phyloP scores from a whole-genome alignment of 495 filamentous ascomycete species.

The Aspergillus nidulans region DNA sequence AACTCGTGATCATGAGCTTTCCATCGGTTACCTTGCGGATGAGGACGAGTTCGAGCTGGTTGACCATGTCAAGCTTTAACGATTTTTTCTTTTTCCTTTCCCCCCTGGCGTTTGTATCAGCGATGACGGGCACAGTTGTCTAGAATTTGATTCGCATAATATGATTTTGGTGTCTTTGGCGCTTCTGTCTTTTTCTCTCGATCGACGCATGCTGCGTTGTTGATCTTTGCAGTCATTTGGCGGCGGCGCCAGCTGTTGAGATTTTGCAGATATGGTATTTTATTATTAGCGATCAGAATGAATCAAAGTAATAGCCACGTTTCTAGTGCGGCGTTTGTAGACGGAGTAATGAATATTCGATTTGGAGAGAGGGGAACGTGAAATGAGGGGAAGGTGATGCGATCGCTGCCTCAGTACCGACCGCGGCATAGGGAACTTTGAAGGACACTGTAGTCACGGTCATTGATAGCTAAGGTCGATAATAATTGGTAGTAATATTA shows the following conservation, averaged over 20 bases:
- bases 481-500: no score
- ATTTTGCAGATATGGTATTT: not conserved
- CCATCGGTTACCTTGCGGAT: constrained; percentile 32
- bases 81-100: not conserved
- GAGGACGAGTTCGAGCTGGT: constrained; percentile 43
- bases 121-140: constrained; percentile 12
- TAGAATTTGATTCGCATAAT: constrained; percentile 10
- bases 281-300: constrained; percentile 13
- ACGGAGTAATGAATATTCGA: not conserved
- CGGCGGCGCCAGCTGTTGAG: not conserved
- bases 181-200: no score
- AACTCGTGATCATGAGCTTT: constrained; percentile 36
- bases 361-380: not conserved
- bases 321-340: not conserved
- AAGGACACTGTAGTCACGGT: no score
- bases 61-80: constrained; percentile 23
- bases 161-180: constrained; percentile 9
- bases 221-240: constrained; percentile 1
- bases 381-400: not conserved
- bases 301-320: constrained; percentile 8
- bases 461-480: no score
- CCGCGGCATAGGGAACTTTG: not conserved
- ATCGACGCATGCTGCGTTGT: not conserved
- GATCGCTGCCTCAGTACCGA: not conserved
- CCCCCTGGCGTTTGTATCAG: not conserved